Evolutionary conservation across 768 basidiomycete genomes (phyloP).

Genomic region (Leccinum rimulosum): DNA sequence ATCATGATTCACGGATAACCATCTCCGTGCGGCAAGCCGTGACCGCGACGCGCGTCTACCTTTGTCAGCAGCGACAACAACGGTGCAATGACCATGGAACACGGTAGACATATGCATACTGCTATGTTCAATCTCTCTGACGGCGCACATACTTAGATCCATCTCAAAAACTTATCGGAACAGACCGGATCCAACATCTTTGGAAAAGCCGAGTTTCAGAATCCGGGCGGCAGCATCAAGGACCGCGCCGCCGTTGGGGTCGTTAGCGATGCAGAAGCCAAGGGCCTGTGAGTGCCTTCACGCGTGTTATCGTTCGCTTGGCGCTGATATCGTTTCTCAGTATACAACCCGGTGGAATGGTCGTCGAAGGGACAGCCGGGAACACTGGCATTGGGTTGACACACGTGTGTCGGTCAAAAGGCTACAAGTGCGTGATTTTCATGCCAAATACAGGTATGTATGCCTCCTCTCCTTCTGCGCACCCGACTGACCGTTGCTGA

Average conservation of each 20-base stretch:
- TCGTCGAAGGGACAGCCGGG: constrained; percentile 97
- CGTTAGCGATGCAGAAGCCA: constrained; percentile 80
- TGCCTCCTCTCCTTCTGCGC: constrained; percentile 1
- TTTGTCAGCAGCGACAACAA: too few relatives aligned
- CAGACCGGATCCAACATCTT: constrained; percentile 80
- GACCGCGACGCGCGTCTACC: too few relatives aligned
- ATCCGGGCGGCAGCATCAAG: constrained; percentile 97
- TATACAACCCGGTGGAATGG: constrained; percentile 89
- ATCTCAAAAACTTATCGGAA: constrained; percentile 77
- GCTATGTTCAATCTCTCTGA: constrained; percentile 1
- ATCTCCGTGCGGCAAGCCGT: too few relatives aligned
- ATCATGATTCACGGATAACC: too few relatives aligned
- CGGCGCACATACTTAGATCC: constrained; percentile 53
- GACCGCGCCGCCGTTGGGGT: constrained; percentile 94
- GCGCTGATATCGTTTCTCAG: constrained; percentile 35
- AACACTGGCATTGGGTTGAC: constrained; percentile 97
- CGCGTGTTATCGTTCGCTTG: not conserved
- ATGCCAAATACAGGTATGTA: constrained; percentile 91
- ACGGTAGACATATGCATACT: constrained; percentile 40
- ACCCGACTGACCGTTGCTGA: not conserved
- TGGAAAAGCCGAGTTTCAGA: constrained; percentile 98
- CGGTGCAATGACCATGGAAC: too few relatives aligned
- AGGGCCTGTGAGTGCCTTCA: constrained; percentile 59
- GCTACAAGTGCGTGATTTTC: constrained; percentile 98
- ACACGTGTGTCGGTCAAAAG: constrained; percentile 88